Conservation (phyloP, 192 early-diverging fungal species). For the Thamnidium elegans region DNA sequence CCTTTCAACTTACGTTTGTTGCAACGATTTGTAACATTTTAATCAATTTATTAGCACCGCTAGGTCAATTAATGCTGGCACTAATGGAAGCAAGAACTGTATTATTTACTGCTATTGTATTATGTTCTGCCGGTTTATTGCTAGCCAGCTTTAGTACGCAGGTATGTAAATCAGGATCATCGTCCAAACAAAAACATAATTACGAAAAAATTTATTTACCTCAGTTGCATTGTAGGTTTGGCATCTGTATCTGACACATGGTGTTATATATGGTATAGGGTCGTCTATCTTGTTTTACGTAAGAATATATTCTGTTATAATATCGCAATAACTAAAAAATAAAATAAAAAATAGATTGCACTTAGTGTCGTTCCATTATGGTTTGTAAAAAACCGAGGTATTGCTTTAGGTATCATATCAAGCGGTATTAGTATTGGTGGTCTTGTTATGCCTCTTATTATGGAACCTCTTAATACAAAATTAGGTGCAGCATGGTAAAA, state of each 20-base stretch:
- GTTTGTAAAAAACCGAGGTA: conserved; percentile 58
- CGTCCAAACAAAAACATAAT: no score
- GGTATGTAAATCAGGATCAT: neutral
- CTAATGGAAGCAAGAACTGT: conserved; percentile 7
- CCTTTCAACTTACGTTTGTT: conserved; percentile 23
- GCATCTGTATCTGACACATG: conserved; percentile 45
- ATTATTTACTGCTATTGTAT: conserved; percentile 8
- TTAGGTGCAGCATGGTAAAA: conserved; percentile 47
- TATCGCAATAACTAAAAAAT: neutral
- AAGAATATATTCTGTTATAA: neutral
- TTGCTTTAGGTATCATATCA: conserved; percentile 70
- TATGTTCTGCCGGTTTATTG: conserved; percentile 8
- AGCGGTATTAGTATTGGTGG: conserved; percentile 74
- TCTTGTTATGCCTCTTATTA: conserved; percentile 56
- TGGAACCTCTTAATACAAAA: conserved; percentile 49
- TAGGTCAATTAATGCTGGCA: conserved; percentile 13
- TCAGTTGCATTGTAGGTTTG: conserved; percentile 34
- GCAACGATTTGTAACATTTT: conserved; percentile 26
- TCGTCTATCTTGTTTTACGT: conserved; percentile 24
- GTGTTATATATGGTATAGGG: conserved; percentile 43
- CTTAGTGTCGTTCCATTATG: conserved; percentile 50
- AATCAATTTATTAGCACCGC: conserved; percentile 20
- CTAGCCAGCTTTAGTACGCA: conserved; percentile 27
- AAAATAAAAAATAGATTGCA: conserved; percentile 18
- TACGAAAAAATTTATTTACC: neutral